phyloP scores from a whole-genome alignment of 129 eudicot genomes.

The carrot (Daucus carota) region DNA sequence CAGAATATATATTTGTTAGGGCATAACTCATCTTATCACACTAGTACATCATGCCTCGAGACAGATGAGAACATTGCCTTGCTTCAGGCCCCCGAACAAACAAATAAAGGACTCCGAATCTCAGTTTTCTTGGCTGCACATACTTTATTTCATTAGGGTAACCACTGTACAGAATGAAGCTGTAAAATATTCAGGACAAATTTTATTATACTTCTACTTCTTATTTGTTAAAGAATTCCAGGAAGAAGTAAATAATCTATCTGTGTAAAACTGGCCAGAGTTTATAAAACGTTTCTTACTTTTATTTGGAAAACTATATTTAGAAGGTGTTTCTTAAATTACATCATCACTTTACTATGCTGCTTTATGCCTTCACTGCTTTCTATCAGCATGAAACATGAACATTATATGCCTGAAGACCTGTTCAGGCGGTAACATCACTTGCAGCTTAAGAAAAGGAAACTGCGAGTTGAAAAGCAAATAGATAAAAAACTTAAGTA shows the following conservation, averaged over 20 bases:
- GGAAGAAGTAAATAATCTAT: too few species aligned
- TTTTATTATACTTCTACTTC: neutral
- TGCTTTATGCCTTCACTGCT: neutral
- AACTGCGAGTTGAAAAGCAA: neutral
- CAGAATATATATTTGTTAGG: neutral
- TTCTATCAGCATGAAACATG: neutral
- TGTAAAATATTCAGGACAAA: neutral
- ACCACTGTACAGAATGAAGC: neutral
- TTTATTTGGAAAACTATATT: too few species aligned
- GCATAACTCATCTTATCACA: neutral
- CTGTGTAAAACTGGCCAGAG: neutral
- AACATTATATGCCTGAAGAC: neutral
- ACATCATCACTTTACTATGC: neutral
- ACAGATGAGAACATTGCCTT: neutral
- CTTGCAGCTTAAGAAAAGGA: neutral
- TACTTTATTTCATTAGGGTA: neutral
- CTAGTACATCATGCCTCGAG: neutral
- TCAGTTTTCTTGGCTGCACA: neutral
- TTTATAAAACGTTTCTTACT: too few species aligned
- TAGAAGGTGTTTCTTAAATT: neutral
- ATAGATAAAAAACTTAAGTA: neutral
- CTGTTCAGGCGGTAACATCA: too few species aligned
- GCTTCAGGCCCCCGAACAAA: neutral
- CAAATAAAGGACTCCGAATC: neutral
- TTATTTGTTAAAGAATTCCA: neutral